Base-by-base conservation (phyloP, 164 flowering plant genomes). In the Magnolia officinalis region DNA sequence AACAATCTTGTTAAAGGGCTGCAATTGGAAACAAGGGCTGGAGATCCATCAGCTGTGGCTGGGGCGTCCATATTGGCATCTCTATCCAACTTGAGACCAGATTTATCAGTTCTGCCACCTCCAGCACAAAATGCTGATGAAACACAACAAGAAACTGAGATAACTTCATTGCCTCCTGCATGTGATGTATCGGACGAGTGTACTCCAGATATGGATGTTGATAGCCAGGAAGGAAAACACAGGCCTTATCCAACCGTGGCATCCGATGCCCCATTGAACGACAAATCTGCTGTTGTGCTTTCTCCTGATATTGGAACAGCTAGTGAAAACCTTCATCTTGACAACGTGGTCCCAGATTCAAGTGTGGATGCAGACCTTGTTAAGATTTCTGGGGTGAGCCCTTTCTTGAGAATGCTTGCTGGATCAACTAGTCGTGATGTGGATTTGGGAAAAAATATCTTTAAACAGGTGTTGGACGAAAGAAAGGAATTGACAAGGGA, bases 41-140 rank as follows among this genome's bases (percentile, higher is more conserved):
- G 97, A 26, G 97, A 91, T 83, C 81, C 89, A 71, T 93, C 98
- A 29, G 94, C 88, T 74, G 89, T 90, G 50, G 88, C 86, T 67
- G 95, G 93, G 76, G 98, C 96, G 21, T 87, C 94, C 18, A 91
- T 91, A 77, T 83, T 94, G 86, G 95, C 95, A 72, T 91, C 96
- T 71, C 85, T 94, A 49, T 92, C 96, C 72, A 87, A 78, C 78
- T 74, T 83, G 69, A 81, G 89, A 74, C 88, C 80, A 67, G 93
- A 90, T 79, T 61, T 89, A 49, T 84, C 94, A 16, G 88, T 86
- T 67, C 83, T 87, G 88, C 84, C 86, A 79, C 80, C 91, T 68
- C 79, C 87, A 11, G 72, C 83, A 65, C 86, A 78, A 67, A 75
- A 77, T 72, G 75, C 79, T 74, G 78, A 83, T 79, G 90, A 89